Evolutionary conservation across 2,329 filamentous ascomycete species (phyloP), one percentile per base, ranked within the genome.

Genomic region (Verticillium albo-atrum): DNA sequence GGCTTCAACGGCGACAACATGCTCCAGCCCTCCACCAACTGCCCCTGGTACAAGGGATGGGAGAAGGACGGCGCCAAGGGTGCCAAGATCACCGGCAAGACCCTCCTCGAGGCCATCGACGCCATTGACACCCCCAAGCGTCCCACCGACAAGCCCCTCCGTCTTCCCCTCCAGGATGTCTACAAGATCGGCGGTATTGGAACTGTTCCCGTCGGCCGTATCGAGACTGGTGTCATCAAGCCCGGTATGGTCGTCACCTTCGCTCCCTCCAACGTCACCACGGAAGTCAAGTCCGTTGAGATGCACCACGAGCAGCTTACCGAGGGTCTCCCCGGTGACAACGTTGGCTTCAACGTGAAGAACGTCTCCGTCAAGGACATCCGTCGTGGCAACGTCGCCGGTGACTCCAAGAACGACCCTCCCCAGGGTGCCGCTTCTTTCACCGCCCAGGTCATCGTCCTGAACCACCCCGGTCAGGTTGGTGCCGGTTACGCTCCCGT

Each of bases 291-390:
- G 92, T 98, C 94, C 82, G 95, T 99, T 75, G 95, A 99, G 87
- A 99, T 99, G 95, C 94, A 97, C 89, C 94, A 98, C 92, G 92
- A 97, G 87, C 93, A 97, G 90, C 93, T 99, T 72, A 65, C 79
- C 68, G 89, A 97, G 88, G 95, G 95, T 91, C 77, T 91, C 70
- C 95, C 95, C 77, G 95, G 95, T 89, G 95, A 99, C 91, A 99
- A 99, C 87, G 95, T 99, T 80, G 95, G 95, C 75, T 99, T 99
- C 93, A 99, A 99, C 91, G 94, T 99, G 85, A 99, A 99, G 93
- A 99, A 99, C 95, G 95, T 99, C 76, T 98, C 95, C 82, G 95
- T 99, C 85, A 99, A 99, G 93, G 95, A 99, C 81, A 97, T 99
- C 78, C 95, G 95, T 83, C 95, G 95, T 96, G 95, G 95, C 78